Evolutionary conservation across 371 early-diverging fungal genomes (phyloP).

Genomic region (Mucor piriformis): DNA sequence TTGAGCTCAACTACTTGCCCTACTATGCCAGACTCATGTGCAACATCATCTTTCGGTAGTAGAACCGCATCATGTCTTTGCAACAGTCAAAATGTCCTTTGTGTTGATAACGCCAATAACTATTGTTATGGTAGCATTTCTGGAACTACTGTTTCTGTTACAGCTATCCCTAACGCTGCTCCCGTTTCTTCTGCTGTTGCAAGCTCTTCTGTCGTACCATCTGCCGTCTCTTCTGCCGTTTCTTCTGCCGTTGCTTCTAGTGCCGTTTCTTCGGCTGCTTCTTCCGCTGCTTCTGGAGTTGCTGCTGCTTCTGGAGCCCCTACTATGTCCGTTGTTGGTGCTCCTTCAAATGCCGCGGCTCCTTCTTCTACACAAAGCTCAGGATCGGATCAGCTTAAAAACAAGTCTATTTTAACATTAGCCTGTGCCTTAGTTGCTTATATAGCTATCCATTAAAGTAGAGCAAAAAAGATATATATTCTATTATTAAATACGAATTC

Average conservation of each 20-base stretch:
- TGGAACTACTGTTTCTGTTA: constrained; percentile 11
- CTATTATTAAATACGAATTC: neutral
- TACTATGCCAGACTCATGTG: constrained; percentile 34
- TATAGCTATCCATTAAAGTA: constrained; percentile 10
- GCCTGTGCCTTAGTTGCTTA: constrained; percentile 16
- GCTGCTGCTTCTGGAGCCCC: neutral
- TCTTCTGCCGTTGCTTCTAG: constrained; percentile 2
- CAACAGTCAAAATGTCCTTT: constrained; percentile 36
- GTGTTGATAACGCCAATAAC: constrained; percentile 43
- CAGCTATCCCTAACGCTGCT: constrained; percentile 26
- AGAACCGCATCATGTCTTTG: constrained; percentile 41
- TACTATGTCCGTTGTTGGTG: constrained; percentile 15
- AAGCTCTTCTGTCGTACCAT: constrained; percentile 11
- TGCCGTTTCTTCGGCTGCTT: neutral
- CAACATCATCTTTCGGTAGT: constrained; percentile 22
- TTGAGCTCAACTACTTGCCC: constrained; percentile 38
- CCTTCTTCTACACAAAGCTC: constrained; percentile 8
- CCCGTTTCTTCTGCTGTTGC: constrained; percentile 7
- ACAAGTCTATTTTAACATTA: neutral
- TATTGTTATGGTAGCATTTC: constrained; percentile 41
- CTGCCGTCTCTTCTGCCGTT: constrained; percentile 3
- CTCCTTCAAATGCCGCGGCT: constrained; percentile 6
- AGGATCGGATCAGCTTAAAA: constrained; percentile 1
- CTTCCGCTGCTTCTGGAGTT: neutral
- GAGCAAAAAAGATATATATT: neutral